phyloP scores from a whole-genome alignment of 495 filamentous ascomycete species.

The Evansstolkia leycettana region DNA sequence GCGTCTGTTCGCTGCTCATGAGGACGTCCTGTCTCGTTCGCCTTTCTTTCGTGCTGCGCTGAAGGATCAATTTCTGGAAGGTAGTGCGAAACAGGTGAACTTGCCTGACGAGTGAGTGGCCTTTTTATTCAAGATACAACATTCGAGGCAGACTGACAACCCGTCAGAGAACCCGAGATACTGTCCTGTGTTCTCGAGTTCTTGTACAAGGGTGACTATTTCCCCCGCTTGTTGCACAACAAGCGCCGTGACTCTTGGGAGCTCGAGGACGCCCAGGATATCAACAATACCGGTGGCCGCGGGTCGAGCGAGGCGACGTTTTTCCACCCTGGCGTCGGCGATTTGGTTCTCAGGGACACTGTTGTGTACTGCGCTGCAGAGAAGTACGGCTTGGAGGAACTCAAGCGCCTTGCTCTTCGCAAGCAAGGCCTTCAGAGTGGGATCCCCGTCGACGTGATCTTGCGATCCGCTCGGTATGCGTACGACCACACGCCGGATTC shows the following conservation, averaged over 20 bases:
- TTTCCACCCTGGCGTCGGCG: constrained; percentile 53
- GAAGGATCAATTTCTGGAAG: constrained; percentile 44
- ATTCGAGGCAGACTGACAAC: neutral
- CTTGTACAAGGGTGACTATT: constrained; percentile 63
- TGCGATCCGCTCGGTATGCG: constrained; percentile 81
- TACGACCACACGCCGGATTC: constrained; percentile 89
- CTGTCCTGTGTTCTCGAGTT: constrained; percentile 58
- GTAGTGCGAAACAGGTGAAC: constrained; percentile 39
- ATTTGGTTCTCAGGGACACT: constrained; percentile 73
- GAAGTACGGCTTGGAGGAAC: constrained; percentile 70
- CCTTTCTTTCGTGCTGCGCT: constrained; percentile 45
- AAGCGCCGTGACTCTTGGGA: constrained; percentile 47
- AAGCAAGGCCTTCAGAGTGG: constrained; percentile 86
- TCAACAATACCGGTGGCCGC: constrained; percentile 38
- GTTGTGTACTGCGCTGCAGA: constrained; percentile 86
- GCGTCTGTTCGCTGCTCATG: constrained; percentile 65
- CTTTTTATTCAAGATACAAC: neutral
- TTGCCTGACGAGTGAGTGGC: constrained; percentile 46
- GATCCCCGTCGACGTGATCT: constrained; percentile 75
- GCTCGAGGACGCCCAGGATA: constrained; percentile 48
- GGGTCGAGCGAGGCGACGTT: constrained; percentile 64
- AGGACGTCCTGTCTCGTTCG: constrained; percentile 50
- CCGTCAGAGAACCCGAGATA: constrained; percentile 47
- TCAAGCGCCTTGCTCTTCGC: constrained; percentile 77
- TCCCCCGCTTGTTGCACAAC: constrained; percentile 38